A percentile compares a stretch with the other conserved stretches of the same genome.
These are phyloP conservation scores for Monascus purpureus DNA, from an alignment of 495 filamentous ascomycete genomes.

Conservation along the genomic window DNA sequence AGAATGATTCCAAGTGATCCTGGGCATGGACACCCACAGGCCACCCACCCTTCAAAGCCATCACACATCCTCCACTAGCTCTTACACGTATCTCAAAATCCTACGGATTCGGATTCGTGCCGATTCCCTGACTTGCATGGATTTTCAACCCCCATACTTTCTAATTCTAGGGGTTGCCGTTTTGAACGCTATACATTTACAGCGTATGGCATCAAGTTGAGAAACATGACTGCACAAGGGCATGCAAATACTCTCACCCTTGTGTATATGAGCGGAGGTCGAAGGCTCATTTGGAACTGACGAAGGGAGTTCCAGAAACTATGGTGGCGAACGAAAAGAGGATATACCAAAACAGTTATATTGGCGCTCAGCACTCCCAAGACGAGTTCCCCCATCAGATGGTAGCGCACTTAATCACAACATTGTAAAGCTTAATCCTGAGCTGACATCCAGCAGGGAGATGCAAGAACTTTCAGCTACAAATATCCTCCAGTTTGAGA, in stretches of 20 bases:
- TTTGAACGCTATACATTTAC: too few relatives aligned
- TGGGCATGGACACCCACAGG: too few relatives aligned
- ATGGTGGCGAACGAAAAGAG: conserved; percentile 2
- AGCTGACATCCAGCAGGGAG: not conserved
- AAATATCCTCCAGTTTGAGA: not conserved
- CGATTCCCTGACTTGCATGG: too few relatives aligned
- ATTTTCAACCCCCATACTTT: too few relatives aligned
- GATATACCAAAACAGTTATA: conserved; percentile 1
- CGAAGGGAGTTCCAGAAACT: conserved; percentile 1
- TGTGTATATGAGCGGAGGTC: conserved; percentile 1
- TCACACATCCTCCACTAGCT: too few relatives aligned
- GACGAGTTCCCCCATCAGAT: conserved; percentile 1
- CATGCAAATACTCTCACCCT: not conserved
- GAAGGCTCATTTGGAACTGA: conserved; percentile 1
- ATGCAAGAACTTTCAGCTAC: not conserved
- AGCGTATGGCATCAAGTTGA: too few relatives aligned
- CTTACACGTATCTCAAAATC: too few relatives aligned
- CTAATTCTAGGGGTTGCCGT: too few relatives aligned
- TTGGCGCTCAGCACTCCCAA: conserved; percentile 1
- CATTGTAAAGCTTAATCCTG: not conserved
- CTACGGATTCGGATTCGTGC: too few relatives aligned
- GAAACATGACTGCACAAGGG: too few relatives aligned
- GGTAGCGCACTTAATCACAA: not conserved
- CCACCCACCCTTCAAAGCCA: too few relatives aligned
- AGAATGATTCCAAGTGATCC: too few relatives aligned